Evolutionary conservation across 768 basidiomycete genomes (phyloP).

Genomic region (Myochromella boudieri): DNA sequence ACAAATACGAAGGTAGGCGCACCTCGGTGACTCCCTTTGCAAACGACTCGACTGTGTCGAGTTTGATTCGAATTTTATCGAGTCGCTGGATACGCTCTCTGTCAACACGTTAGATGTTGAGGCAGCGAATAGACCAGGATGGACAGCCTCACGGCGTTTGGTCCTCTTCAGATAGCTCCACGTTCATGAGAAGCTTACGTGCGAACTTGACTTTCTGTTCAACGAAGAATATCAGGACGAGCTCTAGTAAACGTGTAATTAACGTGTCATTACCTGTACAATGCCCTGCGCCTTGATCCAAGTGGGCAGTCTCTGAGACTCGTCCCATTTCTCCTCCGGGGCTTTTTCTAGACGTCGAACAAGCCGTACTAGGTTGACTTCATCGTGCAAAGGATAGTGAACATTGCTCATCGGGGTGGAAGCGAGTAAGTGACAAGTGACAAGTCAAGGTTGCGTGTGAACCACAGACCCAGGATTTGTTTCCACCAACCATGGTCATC

Average conservation of each 20-base stretch:
- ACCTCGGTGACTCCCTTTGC: conserved; percentile 58
- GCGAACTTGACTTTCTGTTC: conserved; percentile 54
- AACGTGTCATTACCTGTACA: conserved; percentile 49
- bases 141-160: conserved; percentile 38
- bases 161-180: conserved; percentile 50
- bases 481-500: conserved; percentile 4
- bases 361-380: conserved; percentile 65
- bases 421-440: no score
- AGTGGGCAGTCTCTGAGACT: conserved; percentile 24
- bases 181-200: conserved; percentile 52
- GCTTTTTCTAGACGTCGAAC: conserved; percentile 61
- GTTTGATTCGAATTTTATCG: conserved; percentile 44
- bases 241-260: background rate
- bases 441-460: no score
- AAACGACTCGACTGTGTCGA: conserved; percentile 56
- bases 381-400: conserved; percentile 45
- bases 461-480: no score
- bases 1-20: conserved; percentile 1
- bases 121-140: background rate
- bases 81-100: conserved; percentile 46
- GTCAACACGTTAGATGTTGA: conserved; percentile 1
- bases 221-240: background rate
- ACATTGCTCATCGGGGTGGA: conserved; percentile 6
- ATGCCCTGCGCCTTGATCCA: conserved; percentile 59
- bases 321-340: conserved; percentile 38